These are phyloP conservation scores for Eudorina sp. DNA, from an alignment of 139 green algal genomes.

Conservation along the genomic window DNA sequence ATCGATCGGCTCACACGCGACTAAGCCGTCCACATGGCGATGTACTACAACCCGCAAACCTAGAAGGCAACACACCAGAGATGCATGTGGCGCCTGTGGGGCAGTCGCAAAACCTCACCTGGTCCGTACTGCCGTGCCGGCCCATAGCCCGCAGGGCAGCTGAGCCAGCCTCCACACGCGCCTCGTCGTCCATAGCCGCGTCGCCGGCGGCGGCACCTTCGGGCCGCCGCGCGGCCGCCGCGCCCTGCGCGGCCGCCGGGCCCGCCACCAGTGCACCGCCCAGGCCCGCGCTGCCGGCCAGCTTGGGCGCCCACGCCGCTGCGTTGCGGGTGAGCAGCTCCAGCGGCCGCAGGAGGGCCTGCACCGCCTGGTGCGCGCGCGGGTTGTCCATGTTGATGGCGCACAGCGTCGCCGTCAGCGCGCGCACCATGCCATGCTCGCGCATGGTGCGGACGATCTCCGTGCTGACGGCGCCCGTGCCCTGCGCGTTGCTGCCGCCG, in stretches of 20 bases:
- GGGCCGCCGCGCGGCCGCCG: not conserved
- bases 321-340: slow-evolving; percentile 86
- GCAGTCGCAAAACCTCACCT: too few relatives aligned
- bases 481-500: not conserved
- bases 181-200: slow-evolving; percentile 23
- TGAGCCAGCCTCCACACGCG: slow-evolving; percentile 30
- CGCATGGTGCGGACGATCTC: slow-evolving; percentile 86
- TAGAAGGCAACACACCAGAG: too few relatives aligned
- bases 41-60: too few relatives aligned
- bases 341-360: slow-evolving; percentile 83
- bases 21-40: too few relatives aligned
- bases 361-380: not conserved
- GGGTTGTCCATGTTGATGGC: slow-evolving; percentile 77
- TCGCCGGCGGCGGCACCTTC: slow-evolving; percentile 20
- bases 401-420: slow-evolving; percentile 71
- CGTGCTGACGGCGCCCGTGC: slow-evolving; percentile 49
- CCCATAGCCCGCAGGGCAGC: slow-evolving; percentile 43
- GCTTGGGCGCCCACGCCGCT: slow-evolving; percentile 48
- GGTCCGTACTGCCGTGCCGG: not conserved
- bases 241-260: not conserved
- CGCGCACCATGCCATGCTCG: slow-evolving; percentile 77
- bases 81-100: too few relatives aligned
- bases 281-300: not conserved
- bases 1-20: too few relatives aligned
- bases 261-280: not conserved